Conservation (phyloP, 208 protist species). For the Acanthamoeba sp. region DNA sequence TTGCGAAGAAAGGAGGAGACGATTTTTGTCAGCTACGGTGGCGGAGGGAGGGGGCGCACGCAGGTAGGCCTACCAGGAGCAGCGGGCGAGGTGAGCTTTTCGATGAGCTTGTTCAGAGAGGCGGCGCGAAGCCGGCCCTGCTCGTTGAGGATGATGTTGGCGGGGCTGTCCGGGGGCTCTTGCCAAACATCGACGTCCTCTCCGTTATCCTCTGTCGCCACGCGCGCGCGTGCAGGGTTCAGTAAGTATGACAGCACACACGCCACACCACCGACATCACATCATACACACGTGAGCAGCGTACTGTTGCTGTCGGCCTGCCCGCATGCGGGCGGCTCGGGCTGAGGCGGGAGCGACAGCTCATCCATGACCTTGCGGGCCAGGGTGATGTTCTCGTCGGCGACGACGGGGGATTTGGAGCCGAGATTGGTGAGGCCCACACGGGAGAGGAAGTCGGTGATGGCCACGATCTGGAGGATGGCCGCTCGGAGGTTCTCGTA, state of each 20-base stretch:
- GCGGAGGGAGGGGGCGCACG: not conserved
- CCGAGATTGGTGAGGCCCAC: constrained; percentile 34
- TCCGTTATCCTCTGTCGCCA: not conserved
- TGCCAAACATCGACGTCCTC: constrained; percentile 75
- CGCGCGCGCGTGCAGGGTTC: not conserved
- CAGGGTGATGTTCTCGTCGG: not conserved
- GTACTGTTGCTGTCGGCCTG: constrained; percentile 1
- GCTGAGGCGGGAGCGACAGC: constrained; percentile 13
- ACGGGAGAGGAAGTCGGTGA: not conserved
- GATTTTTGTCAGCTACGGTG: not conserved
- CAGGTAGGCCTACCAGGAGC: constrained; percentile 11
- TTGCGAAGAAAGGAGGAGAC: too few species aligned
- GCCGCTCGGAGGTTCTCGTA: not conserved
- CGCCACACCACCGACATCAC: too few species aligned
- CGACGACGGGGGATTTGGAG: constrained; percentile 1
- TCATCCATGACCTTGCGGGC: constrained; percentile 39
- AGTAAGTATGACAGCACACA: too few species aligned
- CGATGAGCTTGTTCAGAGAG: constrained; percentile 70
- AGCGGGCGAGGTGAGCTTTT: constrained; percentile 63
- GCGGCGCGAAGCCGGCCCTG: constrained; percentile 29
- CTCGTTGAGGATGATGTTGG: constrained; percentile 76
- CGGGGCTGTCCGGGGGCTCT: constrained; percentile 75
- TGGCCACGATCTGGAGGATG: constrained; percentile 25
- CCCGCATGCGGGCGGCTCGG: not conserved
- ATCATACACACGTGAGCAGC: too few species aligned